Conservation (phyloP, 164 flowering plant genomes). For the Aristolochia californica region DNA sequence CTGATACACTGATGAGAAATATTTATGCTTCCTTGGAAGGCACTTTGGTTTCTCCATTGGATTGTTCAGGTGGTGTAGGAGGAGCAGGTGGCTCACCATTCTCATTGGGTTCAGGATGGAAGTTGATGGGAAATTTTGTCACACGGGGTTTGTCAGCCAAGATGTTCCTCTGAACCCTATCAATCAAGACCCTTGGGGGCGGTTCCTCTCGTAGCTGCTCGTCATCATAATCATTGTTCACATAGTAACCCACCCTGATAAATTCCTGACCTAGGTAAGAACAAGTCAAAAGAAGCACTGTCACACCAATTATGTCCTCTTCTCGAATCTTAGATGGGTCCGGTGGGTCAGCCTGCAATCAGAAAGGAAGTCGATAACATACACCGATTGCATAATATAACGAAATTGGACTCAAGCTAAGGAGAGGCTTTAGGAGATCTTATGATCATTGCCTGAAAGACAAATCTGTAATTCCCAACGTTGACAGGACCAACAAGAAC, state of each 20-base stretch:
- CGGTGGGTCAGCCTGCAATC: conserved; percentile 73
- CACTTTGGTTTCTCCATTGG: background rate
- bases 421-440: no score
- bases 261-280: conserved; percentile 94
- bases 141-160: conserved; percentile 93
- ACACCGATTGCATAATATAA: background rate
- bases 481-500: conserved; percentile 99
- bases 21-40: background rate
- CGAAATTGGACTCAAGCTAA: background rate
- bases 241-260: conserved; percentile 89
- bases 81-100: conserved; percentile 33
- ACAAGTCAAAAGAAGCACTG: conserved; percentile 86
- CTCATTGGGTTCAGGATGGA: conserved; percentile 70
- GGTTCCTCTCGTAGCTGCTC: conserved; percentile 94
- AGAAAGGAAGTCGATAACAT: conserved; percentile 6
- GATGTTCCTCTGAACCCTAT: conserved; percentile 80
- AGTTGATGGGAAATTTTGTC: conserved; percentile 91
- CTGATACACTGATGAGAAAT: background rate
- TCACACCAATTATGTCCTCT: conserved; percentile 94
- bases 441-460: conserved; percentile 53
- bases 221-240: conserved; percentile 93
- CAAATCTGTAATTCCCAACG: conserved; percentile 94
- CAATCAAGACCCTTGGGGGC: conserved; percentile 76
- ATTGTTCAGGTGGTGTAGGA: conserved; percentile 4
- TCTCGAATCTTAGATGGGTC: conserved; percentile 92